Conservation (phyloP, 2,329 filamentous ascomycete species). For the Xylariaceae sp. region DNA sequence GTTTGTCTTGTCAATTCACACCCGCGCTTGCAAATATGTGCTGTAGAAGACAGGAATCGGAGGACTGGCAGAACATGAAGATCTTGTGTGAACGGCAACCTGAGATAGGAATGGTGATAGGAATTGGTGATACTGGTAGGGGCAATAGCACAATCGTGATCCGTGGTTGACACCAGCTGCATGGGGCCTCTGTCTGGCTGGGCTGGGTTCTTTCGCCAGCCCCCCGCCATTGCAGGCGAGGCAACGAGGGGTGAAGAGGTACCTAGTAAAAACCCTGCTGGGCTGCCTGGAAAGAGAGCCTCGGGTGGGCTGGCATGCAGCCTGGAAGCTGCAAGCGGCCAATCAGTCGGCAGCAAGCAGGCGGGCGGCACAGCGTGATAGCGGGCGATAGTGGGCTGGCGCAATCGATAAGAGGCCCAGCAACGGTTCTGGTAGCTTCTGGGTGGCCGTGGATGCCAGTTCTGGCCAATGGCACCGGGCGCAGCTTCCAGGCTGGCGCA, state of each 20-base stretch:
- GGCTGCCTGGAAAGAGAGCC: slow-evolving; percentile 12
- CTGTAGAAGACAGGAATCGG: too few relatives aligned
- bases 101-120: too few relatives aligned
- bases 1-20: too few relatives aligned
- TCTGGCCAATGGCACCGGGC: slow-evolving; percentile 22
- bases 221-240: slow-evolving; percentile 2
- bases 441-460: slow-evolving; percentile 21
- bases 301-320: slow-evolving; percentile 10
- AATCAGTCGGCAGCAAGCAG: slow-evolving; percentile 17
- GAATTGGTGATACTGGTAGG: too few relatives aligned
- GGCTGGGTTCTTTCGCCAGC: background rate
- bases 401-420: slow-evolving; percentile 9
- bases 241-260: slow-evolving; percentile 11
- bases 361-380: too few relatives aligned
- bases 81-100: too few relatives aligned
- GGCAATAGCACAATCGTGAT: too few relatives aligned
- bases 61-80: too few relatives aligned
- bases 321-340: slow-evolving; percentile 23
- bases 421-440: slow-evolving; percentile 19
- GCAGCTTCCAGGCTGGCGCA: slow-evolving; percentile 15
- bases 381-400: slow-evolving; percentile 8
- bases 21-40: too few relatives aligned
- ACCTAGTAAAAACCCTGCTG: background rate
- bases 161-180: background rate
- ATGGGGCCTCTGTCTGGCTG: background rate